These are phyloP conservation scores for Botryotinia narcissicola DNA, from an alignment of 2,329 filamentous ascomycete genomes.

Conservation along the genomic window DNA sequence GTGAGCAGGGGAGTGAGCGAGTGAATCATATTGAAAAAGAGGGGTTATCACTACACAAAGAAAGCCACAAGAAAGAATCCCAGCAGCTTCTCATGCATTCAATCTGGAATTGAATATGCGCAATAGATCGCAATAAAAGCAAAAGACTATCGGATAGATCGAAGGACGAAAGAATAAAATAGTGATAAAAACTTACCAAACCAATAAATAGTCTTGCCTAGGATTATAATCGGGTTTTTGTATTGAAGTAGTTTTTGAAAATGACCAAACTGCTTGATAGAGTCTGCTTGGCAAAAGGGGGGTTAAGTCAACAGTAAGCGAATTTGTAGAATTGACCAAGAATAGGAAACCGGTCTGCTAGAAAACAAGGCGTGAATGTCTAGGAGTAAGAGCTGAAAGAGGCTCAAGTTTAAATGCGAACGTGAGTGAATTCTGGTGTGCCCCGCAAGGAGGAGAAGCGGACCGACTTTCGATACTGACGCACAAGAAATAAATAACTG, in stretches of 20 bases:
- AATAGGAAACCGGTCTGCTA: neutral
- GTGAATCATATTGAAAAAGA: constrained; percentile 8
- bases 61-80: neutral
- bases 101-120: neutral
- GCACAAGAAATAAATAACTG: constrained; percentile 13
- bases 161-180: neutral
- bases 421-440: constrained; percentile 10
- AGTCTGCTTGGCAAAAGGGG: constrained; percentile 1
- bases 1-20: neutral
- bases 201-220: neutral
- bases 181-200: neutral
- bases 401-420: constrained; percentile 7
- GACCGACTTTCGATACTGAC: constrained; percentile 2
- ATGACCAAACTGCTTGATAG: neutral
- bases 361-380: neutral
- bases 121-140: neutral
- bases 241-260: neutral
- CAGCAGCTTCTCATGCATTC: neutral
- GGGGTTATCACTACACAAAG: neutral
- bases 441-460: constrained; percentile 3
- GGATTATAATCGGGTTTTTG: neutral
- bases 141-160: neutral
- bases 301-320: constrained; percentile 14
- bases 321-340: neutral
- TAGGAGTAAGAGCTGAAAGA: constrained; percentile 9